Conservation (phyloP, 2,329 filamentous ascomycete genomes). For the Exophiala oligosperma region DNA sequence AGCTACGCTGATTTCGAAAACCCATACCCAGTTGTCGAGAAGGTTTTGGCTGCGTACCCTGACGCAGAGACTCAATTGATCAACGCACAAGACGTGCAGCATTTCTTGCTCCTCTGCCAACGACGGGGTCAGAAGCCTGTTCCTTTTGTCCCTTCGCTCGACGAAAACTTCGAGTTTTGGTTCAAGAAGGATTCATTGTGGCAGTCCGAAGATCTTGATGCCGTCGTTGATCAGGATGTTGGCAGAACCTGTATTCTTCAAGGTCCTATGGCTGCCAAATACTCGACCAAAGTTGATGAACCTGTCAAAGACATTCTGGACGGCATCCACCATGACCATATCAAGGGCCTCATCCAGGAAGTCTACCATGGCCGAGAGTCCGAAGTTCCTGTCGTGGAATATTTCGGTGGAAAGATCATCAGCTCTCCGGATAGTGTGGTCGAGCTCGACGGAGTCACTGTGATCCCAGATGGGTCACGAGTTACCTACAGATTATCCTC, state of each 20-base stretch:
- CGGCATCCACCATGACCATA: slow-evolving; percentile 84
- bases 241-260: slow-evolving; percentile 95
- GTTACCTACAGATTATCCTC: slow-evolving; percentile 80
- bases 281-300: slow-evolving; percentile 86
- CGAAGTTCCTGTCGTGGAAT: slow-evolving; percentile 82
- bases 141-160: slow-evolving; percentile 91
- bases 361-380: slow-evolving; percentile 73
- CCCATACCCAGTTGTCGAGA: slow-evolving; percentile 75
- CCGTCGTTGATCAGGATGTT: slow-evolving; percentile 93
- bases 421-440: slow-evolving; percentile 68
- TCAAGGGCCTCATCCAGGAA: slow-evolving; percentile 74
- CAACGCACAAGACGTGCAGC: slow-evolving; percentile 96
- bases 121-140: slow-evolving; percentile 92
- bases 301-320: slow-evolving; percentile 94
- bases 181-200: slow-evolving; percentile 99
- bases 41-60: slow-evolving; percentile 78
- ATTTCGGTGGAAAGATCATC: slow-evolving; percentile 84
- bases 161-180: slow-evolving; percentile 97
- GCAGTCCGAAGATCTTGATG: slow-evolving; percentile 97
- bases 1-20: slow-evolving; percentile 84
- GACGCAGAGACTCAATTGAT: slow-evolving; percentile 89
- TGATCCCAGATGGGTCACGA: slow-evolving; percentile 77
- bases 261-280: slow-evolving; percentile 88
- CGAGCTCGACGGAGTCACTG: slow-evolving; percentile 77
- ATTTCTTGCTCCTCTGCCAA: slow-evolving; percentile 91